These are phyloP conservation scores for Chaetothyriales sp. DNA, from an alignment of 2,329 filamentous ascomycete genomes.

Conservation along the genomic window DNA sequence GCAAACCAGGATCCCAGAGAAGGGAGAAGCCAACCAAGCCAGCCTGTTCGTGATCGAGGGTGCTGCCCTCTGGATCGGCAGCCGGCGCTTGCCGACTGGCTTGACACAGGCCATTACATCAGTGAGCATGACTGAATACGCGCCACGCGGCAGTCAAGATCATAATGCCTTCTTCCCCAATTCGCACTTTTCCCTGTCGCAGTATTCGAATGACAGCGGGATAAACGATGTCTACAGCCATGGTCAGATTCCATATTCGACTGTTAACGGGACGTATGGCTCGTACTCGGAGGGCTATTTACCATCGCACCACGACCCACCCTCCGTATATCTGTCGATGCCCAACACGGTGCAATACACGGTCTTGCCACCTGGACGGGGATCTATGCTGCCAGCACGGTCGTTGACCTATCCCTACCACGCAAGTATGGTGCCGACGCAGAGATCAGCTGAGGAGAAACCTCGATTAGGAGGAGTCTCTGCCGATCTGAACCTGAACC, in stretches of 20 bases:
- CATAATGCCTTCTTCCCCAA: slow-evolving; percentile 17
- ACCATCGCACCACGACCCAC: slow-evolving; percentile 24
- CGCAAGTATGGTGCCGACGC: slow-evolving; percentile 10
- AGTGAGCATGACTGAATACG: slow-evolving; percentile 26
- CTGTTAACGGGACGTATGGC: slow-evolving; percentile 22
- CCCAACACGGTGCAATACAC: slow-evolving; percentile 21
- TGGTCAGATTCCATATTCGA: slow-evolving; percentile 17
- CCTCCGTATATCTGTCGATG: slow-evolving; percentile 21
- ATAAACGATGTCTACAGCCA: slow-evolving; percentile 18
- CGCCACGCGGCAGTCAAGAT: slow-evolving; percentile 26
- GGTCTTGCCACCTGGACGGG: slow-evolving; percentile 21
- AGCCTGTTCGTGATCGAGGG: neutral
- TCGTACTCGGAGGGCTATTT: slow-evolving; percentile 27
- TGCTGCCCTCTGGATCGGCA: neutral
- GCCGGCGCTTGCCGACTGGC: neutral
- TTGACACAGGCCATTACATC: neutral
- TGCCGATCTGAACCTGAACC: slow-evolving; percentile 24
- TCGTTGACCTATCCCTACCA: slow-evolving; percentile 21
- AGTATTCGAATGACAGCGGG: slow-evolving; percentile 19
- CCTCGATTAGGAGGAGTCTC: slow-evolving; percentile 22
- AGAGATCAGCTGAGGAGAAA: slow-evolving; percentile 24
- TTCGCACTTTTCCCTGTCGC: slow-evolving; percentile 17
- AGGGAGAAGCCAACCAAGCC: neutral
- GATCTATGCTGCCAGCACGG: slow-evolving; percentile 23
- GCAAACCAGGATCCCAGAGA: neutral